Percentiles rank a stretch among this genome's conserved stretches.
Evolutionary conservation across 116 monocot species (phyloP).

Genomic region (Cymodocea nodosa): DNA sequence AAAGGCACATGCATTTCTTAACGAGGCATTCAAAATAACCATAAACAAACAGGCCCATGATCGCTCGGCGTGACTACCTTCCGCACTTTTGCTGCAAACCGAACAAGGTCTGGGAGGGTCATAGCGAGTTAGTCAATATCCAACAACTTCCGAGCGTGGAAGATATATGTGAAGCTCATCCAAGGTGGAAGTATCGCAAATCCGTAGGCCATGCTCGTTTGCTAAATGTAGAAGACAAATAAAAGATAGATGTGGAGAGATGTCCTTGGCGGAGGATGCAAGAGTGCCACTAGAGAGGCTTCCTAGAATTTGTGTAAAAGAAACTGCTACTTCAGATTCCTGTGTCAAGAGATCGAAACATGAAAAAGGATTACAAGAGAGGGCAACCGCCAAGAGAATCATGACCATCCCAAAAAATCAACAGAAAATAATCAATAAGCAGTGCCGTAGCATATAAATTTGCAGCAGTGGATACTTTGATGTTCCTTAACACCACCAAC

Average conservation of each 20-base stretch:
- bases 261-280: slow-evolving; percentile 22
- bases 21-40: no score
- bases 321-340: slow-evolving; percentile 30
- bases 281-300: slow-evolving; percentile 20
- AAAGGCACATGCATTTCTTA: no score
- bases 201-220: slow-evolving; percentile 70
- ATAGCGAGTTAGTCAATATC: background rate
- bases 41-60: no score
- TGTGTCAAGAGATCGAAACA: slow-evolving; percentile 7
- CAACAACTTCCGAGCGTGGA: slow-evolving; percentile 15
- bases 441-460: background rate
- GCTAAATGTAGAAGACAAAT: slow-evolving; percentile 95
- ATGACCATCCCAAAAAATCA: background rate
- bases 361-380: no score
- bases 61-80: no score
- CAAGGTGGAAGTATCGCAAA: slow-evolving; percentile 39
- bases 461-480: slow-evolving; percentile 77
- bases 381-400: slow-evolving; percentile 10
- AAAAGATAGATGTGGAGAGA: slow-evolving; percentile 73
- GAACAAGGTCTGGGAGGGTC: no score
- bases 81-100: no score
- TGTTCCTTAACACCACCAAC: no score
- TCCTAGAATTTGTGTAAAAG: slow-evolving; percentile 41
- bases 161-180: slow-evolving; percentile 65
- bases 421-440: background rate